Conservation (phyloP, 371 early-diverging fungal genomes). For the Rhizopus arrhizus region DNA sequence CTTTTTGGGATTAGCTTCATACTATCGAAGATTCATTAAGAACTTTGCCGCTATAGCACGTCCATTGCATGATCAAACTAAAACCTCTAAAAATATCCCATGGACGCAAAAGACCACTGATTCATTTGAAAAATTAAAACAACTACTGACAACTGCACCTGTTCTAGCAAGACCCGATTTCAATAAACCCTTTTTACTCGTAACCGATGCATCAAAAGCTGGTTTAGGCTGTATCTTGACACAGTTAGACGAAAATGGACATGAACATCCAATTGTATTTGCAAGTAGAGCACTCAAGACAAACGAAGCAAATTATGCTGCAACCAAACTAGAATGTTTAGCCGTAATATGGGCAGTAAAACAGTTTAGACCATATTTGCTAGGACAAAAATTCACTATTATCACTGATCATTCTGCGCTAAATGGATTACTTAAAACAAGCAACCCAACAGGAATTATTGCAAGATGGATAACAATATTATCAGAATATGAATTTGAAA, state of each 20-base stretch:
- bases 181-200: too few species aligned
- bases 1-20: too few species aligned
- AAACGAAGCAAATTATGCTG: slow-evolving; percentile 6
- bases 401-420: not conserved
- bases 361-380: not conserved
- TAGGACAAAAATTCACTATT: slow-evolving; percentile 1
- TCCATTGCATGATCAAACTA: slow-evolving; percentile 2
- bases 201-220: too few species aligned
- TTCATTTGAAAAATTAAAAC: slow-evolving; percentile 3
- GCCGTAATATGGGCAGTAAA: slow-evolving; percentile 5
- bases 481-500: slow-evolving; percentile 2
- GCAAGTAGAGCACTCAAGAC: too few species aligned
- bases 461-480: not conserved
- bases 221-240: too few species aligned
- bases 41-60: too few species aligned
- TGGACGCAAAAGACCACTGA: slow-evolving; percentile 3
- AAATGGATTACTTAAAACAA: slow-evolving; percentile 1
- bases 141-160: not conserved
- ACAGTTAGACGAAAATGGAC: too few species aligned
- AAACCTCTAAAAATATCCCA: not conserved
- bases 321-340: slow-evolving; percentile 4
- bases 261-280: too few species aligned
- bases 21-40: too few species aligned
- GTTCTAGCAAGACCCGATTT: too few species aligned
- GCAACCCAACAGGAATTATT: not conserved